phyloP scores from a whole-genome alignment of 768 basidiomycete species.

The Leccinum aurantiacum region DNA sequence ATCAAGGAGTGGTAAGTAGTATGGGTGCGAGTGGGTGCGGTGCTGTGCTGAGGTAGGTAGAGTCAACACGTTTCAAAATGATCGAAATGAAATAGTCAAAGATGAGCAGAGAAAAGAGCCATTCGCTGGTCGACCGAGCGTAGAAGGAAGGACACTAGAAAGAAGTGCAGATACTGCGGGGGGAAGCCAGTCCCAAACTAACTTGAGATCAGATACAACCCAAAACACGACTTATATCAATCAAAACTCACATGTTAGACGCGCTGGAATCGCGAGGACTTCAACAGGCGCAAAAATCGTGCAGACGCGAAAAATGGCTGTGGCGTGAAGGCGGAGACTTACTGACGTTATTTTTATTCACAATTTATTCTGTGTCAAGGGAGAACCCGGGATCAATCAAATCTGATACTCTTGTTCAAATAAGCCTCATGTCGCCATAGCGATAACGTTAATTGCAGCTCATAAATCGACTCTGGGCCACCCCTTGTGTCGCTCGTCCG shows the following conservation, averaged over 20 bases:
- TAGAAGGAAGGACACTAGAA: neutral
- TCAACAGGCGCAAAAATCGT: conserved; percentile 6
- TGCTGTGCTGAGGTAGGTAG: neutral
- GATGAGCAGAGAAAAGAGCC: conserved; percentile 16
- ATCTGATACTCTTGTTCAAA: neutral
- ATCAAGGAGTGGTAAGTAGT: conserved; percentile 15
- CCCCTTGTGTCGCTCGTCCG: neutral
- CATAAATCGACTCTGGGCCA: neutral
- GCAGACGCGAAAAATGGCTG: neutral
- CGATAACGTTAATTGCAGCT: neutral
- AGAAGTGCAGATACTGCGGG: conserved; percentile 9
- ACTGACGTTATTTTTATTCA: neutral
- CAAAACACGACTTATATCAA: neutral
- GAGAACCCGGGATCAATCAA: neutral
- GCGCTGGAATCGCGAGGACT: conserved; percentile 9
- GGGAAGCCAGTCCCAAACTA: conserved; percentile 22
- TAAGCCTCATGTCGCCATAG: neutral
- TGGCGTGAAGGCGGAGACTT: neutral
- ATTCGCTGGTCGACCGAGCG: conserved; percentile 22
- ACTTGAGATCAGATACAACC: neutral
- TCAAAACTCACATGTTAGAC: conserved; percentile 10
- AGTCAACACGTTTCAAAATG: conserved; percentile 9
- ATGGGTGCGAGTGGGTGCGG: conserved; percentile 4
- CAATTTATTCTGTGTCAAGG: neutral
- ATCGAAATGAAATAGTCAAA: conserved; percentile 11